A percentile compares a stretch with the other conserved stretches of the same genome.
These are phyloP conservation scores for Cordyceps militaris DNA, from an alignment of 2,329 filamentous ascomycete species.

Conservation along the genomic window DNA sequence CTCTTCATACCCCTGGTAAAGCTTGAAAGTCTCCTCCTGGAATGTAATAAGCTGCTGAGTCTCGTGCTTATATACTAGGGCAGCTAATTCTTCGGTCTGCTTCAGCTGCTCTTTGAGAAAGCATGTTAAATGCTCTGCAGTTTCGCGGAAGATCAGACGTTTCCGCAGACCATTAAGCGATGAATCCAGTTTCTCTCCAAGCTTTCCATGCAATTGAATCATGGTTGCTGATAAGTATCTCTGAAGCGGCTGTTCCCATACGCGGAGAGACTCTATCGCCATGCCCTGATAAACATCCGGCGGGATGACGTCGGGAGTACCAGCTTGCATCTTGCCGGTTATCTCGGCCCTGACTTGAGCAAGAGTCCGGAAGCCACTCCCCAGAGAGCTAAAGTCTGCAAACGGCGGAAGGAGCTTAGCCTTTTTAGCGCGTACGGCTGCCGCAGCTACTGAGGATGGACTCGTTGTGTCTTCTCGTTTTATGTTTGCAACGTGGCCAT, in stretches of 20 bases:
- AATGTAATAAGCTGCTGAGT: constrained; percentile 50
- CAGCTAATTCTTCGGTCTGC: constrained; percentile 31
- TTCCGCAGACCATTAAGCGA: constrained; percentile 42
- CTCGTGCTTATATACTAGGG: constrained; percentile 46
- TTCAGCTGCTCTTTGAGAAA: constrained; percentile 37
- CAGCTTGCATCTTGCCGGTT: constrained; percentile 44
- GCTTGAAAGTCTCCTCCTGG: constrained; percentile 40
- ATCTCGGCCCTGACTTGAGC: constrained; percentile 49
- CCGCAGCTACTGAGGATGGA: constrained; percentile 14
- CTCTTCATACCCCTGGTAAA: constrained; percentile 40
- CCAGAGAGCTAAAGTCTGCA: constrained; percentile 30
- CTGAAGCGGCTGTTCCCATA: constrained; percentile 50
- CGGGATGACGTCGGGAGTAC: constrained; percentile 52
- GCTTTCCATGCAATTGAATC: constrained; percentile 37
- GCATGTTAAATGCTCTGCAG: constrained; percentile 32
- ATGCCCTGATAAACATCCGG: constrained; percentile 54
- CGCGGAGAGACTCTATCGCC: constrained; percentile 47
- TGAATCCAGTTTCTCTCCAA: constrained; percentile 39
- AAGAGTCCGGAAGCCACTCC: constrained; percentile 38
- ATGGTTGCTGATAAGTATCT: constrained; percentile 43
- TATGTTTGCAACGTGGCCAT: constrained; percentile 18
- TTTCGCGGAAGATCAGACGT: constrained; percentile 43
- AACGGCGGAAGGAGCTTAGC: constrained; percentile 30
- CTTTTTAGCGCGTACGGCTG: constrained; percentile 15
- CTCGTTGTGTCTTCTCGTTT: constrained; percentile 32